A percentile compares a stretch with the other conserved stretches of the same genome.
phyloP scores from a whole-genome alignment of 2,329 filamentous ascomycete genomes.

The Juglanconis juglandina region DNA sequence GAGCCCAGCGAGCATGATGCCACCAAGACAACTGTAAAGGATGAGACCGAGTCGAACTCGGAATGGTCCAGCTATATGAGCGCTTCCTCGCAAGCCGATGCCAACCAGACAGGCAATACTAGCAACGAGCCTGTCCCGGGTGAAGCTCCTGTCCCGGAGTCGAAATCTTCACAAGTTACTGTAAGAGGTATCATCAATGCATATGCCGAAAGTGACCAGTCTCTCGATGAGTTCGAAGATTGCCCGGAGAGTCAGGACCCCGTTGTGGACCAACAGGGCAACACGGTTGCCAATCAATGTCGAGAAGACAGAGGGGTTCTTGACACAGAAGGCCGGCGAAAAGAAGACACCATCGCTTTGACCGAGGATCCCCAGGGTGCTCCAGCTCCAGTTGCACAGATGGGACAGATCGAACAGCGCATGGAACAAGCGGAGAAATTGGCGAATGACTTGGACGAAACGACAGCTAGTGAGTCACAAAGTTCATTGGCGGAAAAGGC shows the following conservation, averaged over 20 bases:
- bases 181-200: slow-evolving; percentile 10
- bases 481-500: neutral
- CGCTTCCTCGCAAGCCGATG: neutral
- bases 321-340: neutral
- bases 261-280: too few species aligned
- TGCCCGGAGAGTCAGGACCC: neutral
- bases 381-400: neutral
- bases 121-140: neutral
- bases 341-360: neutral
- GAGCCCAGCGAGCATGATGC: neutral
- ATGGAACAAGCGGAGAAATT: neutral
- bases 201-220: neutral
- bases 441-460: neutral
- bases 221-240: neutral
- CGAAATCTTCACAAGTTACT: slow-evolving; percentile 1
- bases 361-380: neutral
- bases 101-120: neutral
- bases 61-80: neutral
- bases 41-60: neutral
- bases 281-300: neutral
- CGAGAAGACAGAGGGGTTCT: neutral
- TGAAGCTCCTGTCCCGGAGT: neutral
- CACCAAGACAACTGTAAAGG: neutral
- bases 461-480: neutral
- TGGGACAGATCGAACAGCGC: neutral